These are phyloP conservation scores for Calonectria leucothoes DNA, from an alignment of 2,329 filamentous ascomycete species.

Conservation along the genomic window DNA sequence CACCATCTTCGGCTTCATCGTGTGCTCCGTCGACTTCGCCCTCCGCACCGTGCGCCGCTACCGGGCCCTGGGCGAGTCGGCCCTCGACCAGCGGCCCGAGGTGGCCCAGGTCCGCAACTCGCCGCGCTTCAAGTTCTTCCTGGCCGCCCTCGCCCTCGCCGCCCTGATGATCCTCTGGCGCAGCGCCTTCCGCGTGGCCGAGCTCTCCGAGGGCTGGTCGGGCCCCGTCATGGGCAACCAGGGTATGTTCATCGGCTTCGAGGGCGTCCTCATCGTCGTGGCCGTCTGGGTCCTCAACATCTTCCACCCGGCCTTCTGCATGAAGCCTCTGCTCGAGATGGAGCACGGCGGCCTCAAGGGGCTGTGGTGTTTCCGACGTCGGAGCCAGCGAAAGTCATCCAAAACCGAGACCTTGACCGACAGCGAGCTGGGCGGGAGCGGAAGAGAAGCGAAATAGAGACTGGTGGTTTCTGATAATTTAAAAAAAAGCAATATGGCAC, in stretches of 20 bases:
- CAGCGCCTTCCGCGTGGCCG: conserved; percentile 73
- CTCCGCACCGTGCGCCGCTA: conserved; percentile 52
- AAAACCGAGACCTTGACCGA: conserved; percentile 26
- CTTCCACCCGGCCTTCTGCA: conserved; percentile 46
- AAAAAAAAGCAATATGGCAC: not conserved
- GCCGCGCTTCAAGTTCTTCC: conserved; percentile 63
- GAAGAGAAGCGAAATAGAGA: not conserved
- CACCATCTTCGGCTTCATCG: conserved; percentile 66
- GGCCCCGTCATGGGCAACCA: conserved; percentile 68
- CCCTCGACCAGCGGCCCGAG: conserved; percentile 52
- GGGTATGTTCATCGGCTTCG: conserved; percentile 67
- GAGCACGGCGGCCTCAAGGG: conserved; percentile 41
- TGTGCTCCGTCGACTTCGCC: conserved; percentile 62
- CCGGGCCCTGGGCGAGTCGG: conserved; percentile 46
- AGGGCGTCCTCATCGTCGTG: conserved; percentile 64
- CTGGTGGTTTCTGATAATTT: not conserved
- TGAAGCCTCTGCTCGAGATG: conserved; percentile 42
- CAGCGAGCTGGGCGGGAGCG: not conserved
- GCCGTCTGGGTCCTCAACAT: conserved; percentile 58
- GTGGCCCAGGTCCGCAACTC: conserved; percentile 53
- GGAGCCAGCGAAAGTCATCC: conserved; percentile 13
- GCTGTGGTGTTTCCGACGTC: conserved; percentile 40
- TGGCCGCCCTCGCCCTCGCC: conserved; percentile 65
- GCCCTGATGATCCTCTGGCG: conserved; percentile 74
- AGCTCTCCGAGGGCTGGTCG: conserved; percentile 73